A percentile compares a stretch with the other conserved stretches of the same genome.
These are phyloP conservation scores for Phyllosticta paracitricarpa DNA, from an alignment of 2,329 filamentous ascomycete genomes.

Conservation along the genomic window DNA sequence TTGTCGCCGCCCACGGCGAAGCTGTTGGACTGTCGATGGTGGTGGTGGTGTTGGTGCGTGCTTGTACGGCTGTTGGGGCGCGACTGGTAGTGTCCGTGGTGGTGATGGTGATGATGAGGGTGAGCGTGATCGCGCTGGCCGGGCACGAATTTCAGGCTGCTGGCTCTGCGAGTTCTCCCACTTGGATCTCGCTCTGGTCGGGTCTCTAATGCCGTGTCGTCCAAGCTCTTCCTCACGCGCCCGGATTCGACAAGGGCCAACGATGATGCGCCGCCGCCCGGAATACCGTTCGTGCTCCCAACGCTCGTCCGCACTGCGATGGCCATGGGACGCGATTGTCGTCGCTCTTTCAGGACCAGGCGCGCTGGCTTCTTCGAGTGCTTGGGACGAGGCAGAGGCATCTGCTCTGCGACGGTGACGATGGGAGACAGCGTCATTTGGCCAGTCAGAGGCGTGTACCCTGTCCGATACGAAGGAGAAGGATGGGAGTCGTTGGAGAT, in stretches of 20 bases:
- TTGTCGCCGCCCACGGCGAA: background rate
- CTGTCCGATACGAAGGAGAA: slow-evolving; percentile 1
- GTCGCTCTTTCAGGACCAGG: slow-evolving; percentile 14
- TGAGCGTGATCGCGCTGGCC: background rate
- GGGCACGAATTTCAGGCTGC: background rate
- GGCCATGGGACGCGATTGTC: background rate
- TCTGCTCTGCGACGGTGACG: slow-evolving; percentile 26
- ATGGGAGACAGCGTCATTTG: slow-evolving; percentile 18
- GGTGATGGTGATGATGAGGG: background rate
- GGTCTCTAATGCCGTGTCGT: background rate
- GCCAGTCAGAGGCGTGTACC: slow-evolving; percentile 10
- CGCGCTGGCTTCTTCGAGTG: slow-evolving; percentile 17
- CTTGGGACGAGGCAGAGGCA: slow-evolving; percentile 12
- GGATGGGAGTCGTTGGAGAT: background rate
- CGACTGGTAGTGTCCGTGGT: background rate
- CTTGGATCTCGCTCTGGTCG: background rate
- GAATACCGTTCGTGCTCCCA: background rate
- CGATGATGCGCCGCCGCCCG: background rate
- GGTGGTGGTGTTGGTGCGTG: background rate
- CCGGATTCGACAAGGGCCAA: background rate
- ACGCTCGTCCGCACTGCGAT: slow-evolving; percentile 4
- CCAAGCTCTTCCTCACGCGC: background rate
- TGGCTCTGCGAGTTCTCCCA: background rate
- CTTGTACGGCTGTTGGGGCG: background rate
- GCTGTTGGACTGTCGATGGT: background rate